Conservation (phyloP, 1,284 basidiomycete species). For the Blastosporella zonata region DNA sequence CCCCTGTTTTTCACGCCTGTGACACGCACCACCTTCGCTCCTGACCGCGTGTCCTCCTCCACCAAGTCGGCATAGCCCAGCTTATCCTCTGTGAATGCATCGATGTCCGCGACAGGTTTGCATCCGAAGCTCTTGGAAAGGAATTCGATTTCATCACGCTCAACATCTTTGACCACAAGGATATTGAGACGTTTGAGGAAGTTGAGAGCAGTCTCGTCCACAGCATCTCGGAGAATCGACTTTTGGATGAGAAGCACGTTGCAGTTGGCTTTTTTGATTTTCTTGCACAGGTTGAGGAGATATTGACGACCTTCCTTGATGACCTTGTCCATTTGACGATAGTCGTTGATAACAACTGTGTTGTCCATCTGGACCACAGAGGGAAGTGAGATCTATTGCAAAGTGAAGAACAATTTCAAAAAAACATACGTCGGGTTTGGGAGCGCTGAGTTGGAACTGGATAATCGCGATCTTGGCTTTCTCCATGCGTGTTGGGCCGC, state of each 20-base stretch:
- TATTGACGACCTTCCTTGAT: slow-evolving; percentile 99
- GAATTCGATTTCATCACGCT: slow-evolving; percentile 99
- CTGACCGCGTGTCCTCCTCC: slow-evolving; percentile 85
- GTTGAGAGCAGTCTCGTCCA: slow-evolving; percentile 97
- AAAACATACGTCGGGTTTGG: slow-evolving; percentile 89
- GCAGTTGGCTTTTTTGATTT: slow-evolving; percentile 99
- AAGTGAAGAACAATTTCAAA: slow-evolving; percentile 1
- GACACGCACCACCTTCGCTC: slow-evolving; percentile 91
- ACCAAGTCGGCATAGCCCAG: slow-evolving; percentile 95
- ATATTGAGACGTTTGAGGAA: slow-evolving; percentile 99
- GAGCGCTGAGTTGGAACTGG: slow-evolving; percentile 97
- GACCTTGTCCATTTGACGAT: slow-evolving; percentile 99
- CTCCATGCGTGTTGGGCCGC: slow-evolving; percentile 93
- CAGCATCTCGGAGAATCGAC: slow-evolving; percentile 97
- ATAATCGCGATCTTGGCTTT: slow-evolving; percentile 99
- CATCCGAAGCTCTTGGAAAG: slow-evolving; percentile 92
- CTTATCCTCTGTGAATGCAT: slow-evolving; percentile 98
- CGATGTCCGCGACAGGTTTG: slow-evolving; percentile 97
- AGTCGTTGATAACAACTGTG: slow-evolving; percentile 99
- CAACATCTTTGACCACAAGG: slow-evolving; percentile 95
- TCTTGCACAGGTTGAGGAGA: slow-evolving; percentile 97
- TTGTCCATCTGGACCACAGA: slow-evolving; percentile 93
- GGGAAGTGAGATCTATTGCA: slow-evolving; percentile 9
- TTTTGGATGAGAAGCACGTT: slow-evolving; percentile 99
- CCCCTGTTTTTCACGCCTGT: slow-evolving; percentile 96